These are phyloP conservation scores for Drechslerella coelobrocha DNA, from an alignment of 2,329 filamentous ascomycete genomes.

Conservation along the genomic window DNA sequence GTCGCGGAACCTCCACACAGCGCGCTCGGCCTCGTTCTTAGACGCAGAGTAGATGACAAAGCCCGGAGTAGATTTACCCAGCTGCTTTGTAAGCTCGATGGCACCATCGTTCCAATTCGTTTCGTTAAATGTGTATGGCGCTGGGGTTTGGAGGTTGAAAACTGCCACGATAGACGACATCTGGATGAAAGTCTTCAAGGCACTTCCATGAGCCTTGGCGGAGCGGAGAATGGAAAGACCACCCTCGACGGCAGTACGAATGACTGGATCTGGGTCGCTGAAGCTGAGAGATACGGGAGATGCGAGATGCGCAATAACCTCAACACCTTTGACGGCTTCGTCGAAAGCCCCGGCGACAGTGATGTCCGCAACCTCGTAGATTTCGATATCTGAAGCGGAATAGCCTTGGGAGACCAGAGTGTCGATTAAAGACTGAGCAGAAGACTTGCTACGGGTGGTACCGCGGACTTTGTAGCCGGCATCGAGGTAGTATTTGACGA, in stretches of 20 bases:
- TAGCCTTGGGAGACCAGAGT: conserved; percentile 29
- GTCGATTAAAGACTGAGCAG: conserved; percentile 41
- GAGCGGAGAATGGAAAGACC: conserved; percentile 74
- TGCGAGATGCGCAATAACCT: conserved; percentile 34
- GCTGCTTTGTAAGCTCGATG: conserved; percentile 28
- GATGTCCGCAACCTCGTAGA: conserved; percentile 73
- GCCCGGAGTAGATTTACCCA: conserved; percentile 48
- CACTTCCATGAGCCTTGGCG: conserved; percentile 65
- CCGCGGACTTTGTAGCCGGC: conserved; percentile 60
- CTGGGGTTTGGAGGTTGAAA: conserved; percentile 56
- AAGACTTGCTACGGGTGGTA: conserved; percentile 61
- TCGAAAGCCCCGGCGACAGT: conserved; percentile 75
- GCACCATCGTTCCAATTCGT: conserved; percentile 60
- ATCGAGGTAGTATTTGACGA: conserved; percentile 62
- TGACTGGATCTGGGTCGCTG: conserved; percentile 56
- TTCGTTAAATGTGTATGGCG: conserved; percentile 54
- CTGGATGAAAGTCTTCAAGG: conserved; percentile 74
- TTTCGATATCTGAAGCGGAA: conserved; percentile 32
- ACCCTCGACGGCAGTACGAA: conserved; percentile 67
- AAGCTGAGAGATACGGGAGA: conserved; percentile 60
- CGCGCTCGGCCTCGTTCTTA: conserved; percentile 72
- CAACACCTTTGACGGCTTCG: conserved; percentile 58
- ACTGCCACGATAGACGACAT: conserved; percentile 62
- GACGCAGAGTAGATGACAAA: conserved; percentile 61
- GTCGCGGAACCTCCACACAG: conserved; percentile 68